Evolutionary conservation across 805 yeast species (phyloP).

Genomic region (Metschnikowia proteae): DNA sequence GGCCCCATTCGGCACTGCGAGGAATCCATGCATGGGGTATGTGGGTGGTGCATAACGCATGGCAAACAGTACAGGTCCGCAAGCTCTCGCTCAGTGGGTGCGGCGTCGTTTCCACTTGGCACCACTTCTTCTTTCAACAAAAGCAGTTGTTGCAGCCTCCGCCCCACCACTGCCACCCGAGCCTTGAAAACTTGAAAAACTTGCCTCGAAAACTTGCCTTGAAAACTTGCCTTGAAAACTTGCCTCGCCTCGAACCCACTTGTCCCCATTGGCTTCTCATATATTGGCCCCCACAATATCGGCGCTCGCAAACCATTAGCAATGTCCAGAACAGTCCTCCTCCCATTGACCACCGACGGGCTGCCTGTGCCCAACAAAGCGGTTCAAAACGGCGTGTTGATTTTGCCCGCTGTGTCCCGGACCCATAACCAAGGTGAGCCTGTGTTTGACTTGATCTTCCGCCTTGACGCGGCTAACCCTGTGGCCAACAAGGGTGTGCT

Average conservation of each 20-base stretch:
- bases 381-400: slow-evolving; percentile 45
- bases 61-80: slow-evolving; percentile 1
- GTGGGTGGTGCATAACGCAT: slow-evolving; percentile 1
- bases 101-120: not conserved
- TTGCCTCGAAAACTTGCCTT: too few species aligned
- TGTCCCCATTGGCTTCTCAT: not conserved
- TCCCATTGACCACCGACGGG: slow-evolving; percentile 46
- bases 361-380: slow-evolving; percentile 39
- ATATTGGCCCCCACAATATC: not conserved
- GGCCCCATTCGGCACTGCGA: not conserved
- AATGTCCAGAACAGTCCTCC: slow-evolving; percentile 33
- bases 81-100: slow-evolving; percentile 1
- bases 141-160: not conserved
- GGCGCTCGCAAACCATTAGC: not conserved
- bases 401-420: slow-evolving; percentile 44
- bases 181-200: too few species aligned
- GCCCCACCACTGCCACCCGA: too few species aligned
- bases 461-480: slow-evolving; percentile 70
- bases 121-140: not conserved
- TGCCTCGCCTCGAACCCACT: not conserved
- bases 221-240: too few species aligned
- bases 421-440: slow-evolving; percentile 31
- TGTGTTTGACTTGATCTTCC: slow-evolving; percentile 52
- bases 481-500: slow-evolving; percentile 68
- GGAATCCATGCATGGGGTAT: slow-evolving; percentile 2